A percentile compares a stretch with the other conserved stretches of the same genome.
Conservation (phyloP, 306 rosid genomes). For the Cicer yamashitae region DNA sequence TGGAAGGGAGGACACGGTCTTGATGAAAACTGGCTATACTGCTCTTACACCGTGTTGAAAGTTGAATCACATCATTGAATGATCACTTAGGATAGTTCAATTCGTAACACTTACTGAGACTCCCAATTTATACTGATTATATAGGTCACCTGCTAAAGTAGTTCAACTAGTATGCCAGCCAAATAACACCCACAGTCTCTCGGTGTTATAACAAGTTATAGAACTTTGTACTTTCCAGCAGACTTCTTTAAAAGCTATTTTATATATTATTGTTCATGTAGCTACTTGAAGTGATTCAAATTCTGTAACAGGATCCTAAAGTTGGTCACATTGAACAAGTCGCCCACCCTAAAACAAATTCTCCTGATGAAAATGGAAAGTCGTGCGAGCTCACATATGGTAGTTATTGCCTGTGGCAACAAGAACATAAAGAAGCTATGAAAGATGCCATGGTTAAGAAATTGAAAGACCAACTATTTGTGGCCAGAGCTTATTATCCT, state of each 20-base stretch:
- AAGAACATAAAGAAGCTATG: conserved; percentile 79
- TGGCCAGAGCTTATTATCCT: conserved; percentile 95
- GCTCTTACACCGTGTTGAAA: conserved; percentile 15
- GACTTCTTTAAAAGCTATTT: conserved; percentile 35
- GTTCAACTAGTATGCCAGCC: conserved; percentile 21
- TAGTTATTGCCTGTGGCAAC: conserved; percentile 90
- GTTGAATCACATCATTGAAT: conserved; percentile 15
- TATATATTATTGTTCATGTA: conserved; percentile 18
- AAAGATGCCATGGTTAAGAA: conserved; percentile 80
- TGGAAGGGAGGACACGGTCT: conserved; percentile 3
- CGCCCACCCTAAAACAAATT: conserved; percentile 46
- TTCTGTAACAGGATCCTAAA: conserved; percentile 65
- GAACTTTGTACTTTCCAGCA: conserved; percentile 3
- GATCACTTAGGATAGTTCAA: conserved; percentile 3
- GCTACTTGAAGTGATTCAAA: conserved; percentile 44
- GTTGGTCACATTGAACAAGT: conserved; percentile 47
- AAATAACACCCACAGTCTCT: conserved; percentile 1
- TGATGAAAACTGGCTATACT: neutral
- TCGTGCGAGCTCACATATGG: conserved; percentile 86
- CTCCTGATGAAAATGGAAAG: conserved; percentile 66
- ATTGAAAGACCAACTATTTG: conserved; percentile 93
- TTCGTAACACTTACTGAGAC: conserved; percentile 15
- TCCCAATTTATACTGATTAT: conserved; percentile 8
- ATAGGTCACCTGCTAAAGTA: neutral
- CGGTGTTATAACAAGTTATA: conserved; percentile 10